phyloP scores from a whole-genome alignment of 2,329 filamentous ascomycete genomes.

The Trichoderma semiorbis region DNA sequence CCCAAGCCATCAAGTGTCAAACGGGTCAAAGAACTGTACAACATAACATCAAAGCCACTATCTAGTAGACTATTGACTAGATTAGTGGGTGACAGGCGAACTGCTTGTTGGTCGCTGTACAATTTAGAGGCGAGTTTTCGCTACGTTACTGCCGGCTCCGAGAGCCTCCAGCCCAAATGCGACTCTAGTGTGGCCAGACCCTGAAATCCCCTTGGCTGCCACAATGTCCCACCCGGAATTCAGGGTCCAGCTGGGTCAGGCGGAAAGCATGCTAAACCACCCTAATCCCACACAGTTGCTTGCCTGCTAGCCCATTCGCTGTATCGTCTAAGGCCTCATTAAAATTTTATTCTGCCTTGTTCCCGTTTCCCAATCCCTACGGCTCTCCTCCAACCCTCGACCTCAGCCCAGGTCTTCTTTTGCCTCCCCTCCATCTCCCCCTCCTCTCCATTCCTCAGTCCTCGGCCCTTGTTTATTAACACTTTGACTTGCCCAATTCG shows the following conservation, averaged over 20 bases:
- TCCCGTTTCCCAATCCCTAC: background rate
- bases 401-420: background rate
- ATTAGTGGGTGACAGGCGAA: background rate
- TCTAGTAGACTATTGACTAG: background rate
- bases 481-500: background rate
- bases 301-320: background rate
- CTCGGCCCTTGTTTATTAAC: background rate
- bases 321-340: slow-evolving; percentile 7
- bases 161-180: slow-evolving; percentile 9
- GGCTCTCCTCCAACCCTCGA: background rate
- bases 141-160: background rate
- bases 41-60: background rate
- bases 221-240: slow-evolving; percentile 13
- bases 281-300: background rate
- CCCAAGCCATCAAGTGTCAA: background rate
- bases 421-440: background rate
- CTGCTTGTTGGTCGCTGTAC: background rate
- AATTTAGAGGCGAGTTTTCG: background rate
- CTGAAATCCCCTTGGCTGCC: background rate
- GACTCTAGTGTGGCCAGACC: slow-evolving; percentile 1
- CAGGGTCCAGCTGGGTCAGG: slow-evolving; percentile 16
- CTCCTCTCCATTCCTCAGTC: background rate
- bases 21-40: background rate
- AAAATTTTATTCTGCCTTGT: background rate
- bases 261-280: background rate